phyloP scores from a whole-genome alignment of 2,329 filamentous ascomycete species.

The Epichloe hybrida region DNA sequence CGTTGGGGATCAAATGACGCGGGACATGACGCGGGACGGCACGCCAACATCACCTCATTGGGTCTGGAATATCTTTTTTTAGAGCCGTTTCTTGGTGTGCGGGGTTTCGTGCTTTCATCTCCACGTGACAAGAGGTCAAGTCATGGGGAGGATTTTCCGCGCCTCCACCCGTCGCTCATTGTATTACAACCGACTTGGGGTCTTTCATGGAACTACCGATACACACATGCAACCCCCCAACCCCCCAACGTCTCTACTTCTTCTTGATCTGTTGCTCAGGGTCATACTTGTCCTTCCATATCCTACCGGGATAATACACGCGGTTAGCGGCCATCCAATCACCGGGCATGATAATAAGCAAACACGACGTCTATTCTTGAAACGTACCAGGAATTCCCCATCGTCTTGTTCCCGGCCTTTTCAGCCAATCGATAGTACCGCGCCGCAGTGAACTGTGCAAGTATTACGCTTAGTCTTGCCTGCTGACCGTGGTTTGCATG shows the following conservation, averaged over 20 bases:
- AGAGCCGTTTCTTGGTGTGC: too few species aligned
- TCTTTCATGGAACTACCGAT: not conserved
- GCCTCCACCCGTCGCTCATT: too few species aligned
- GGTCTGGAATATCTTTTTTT: too few species aligned
- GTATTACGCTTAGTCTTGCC: conserved; percentile 29
- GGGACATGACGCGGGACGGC: too few species aligned
- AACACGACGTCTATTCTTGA: conserved; percentile 5
- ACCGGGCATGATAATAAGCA: not conserved
- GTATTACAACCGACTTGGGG: too few species aligned
- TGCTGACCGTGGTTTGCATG: not conserved
- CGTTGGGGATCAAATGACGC: too few species aligned
- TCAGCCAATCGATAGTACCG: conserved; percentile 89
- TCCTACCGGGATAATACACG: conserved; percentile 40
- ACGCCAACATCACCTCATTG: too few species aligned
- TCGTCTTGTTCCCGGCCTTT: conserved; percentile 71
- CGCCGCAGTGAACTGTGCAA: conserved; percentile 56
- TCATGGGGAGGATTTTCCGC: too few species aligned
- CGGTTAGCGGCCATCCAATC: not conserved
- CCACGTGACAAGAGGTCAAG: too few species aligned
- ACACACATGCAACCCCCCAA: not conserved
- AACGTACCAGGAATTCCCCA: conserved; percentile 90
- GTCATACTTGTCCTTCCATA: conserved; percentile 95
- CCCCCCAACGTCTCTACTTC: conserved; percentile 5
- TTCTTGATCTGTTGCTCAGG: conserved; percentile 29
- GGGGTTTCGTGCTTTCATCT: too few species aligned